These are phyloP conservation scores for Polygonum maritimum DNA, from an alignment of 148 eudicot species.

Conservation along the genomic window DNA sequence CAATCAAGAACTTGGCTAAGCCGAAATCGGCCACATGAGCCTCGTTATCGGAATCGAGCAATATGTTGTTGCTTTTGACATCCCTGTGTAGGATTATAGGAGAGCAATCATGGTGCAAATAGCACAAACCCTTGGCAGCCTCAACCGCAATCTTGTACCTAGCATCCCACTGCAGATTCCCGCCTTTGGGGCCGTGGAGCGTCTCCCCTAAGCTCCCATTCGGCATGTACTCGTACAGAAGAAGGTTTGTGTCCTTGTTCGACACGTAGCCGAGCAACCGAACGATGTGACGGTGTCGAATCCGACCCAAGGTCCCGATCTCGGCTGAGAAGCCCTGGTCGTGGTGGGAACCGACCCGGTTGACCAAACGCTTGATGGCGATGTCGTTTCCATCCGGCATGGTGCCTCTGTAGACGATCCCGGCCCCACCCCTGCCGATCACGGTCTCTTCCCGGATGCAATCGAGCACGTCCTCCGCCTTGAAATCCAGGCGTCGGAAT, in stretches of 20 bases:
- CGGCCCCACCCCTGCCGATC: conserved; percentile 91
- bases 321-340: conserved; percentile 81
- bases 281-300: conserved; percentile 74
- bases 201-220: conserved; percentile 94
- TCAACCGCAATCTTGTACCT: conserved; percentile 81
- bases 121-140: conserved; percentile 83
- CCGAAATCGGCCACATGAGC: conserved; percentile 85
- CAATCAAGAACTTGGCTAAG: conserved; percentile 13
- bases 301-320: conserved; percentile 68
- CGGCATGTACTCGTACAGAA: conserved; percentile 85
- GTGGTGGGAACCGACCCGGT: conserved; percentile 21
- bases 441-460: conserved; percentile 74
- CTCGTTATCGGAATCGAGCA: conserved; percentile 73
- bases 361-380: conserved; percentile 58
- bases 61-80: conserved; percentile 80
- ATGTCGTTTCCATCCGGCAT: conserved; percentile 58
- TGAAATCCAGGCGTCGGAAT: conserved; percentile 66
- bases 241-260: conserved; percentile 61
- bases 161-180: conserved; percentile 69
- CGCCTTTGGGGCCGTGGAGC: conserved; percentile 73
- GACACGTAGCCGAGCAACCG: conserved; percentile 67
- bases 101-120: conserved; percentile 83
- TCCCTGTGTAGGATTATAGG: conserved; percentile 83
- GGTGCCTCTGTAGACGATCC: conserved; percentile 76
- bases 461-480: conserved; percentile 55